Evolutionary conservation across 139 green algal genomes (phyloP), one percentile per base, ranked within the genome.

Genomic region (Closterium sp.): DNA sequence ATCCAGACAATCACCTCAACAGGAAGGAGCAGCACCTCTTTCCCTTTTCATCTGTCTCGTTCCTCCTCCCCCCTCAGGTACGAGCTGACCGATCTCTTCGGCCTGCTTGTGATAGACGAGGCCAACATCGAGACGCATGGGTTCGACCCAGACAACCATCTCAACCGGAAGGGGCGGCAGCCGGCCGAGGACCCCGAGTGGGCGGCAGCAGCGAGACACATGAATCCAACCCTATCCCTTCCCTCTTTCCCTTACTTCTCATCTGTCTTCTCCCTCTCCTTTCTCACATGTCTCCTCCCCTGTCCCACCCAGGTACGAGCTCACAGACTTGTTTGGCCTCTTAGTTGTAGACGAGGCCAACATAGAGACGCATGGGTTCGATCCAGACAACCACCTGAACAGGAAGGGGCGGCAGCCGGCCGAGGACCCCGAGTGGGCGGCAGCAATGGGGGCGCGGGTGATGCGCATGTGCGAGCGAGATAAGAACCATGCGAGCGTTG

Each of bases 321-420:
- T 95, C 0, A 95, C 93, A 89, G 94, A 96, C 38, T 31, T 92
- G 30, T 89, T 94, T 30, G 98, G 98, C 0, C 95, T 99, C 50
- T 98, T 99, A 89, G 94, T 99, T 4, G 94, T 99, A 27, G 98
- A 99, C 85, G 98, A 99, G 93, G 97, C 97, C 85, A 99, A 99
- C 92, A 88, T 99, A 24, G 98, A 99, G 95, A 99, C 98, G 0
- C 98, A 99, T 91, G 98, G 98, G 84, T 99, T 99, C 91, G 97
- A 99, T 94, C 96, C 97, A 0, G 42, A 62, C 19, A 90, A 93
- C 24, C 88, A 87, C 11, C 84, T 89, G 11, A 86, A 70, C 29
- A 19, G 84, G 19, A 31, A 29, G 27, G 31, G 93, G 21, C 86
- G 87, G 31, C 94, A 95, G 30, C 86, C 94, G 31, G 97, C 93